Base-by-base conservation (phyloP, 345 rosid genomes). In the Mercurialis annua region DNA sequence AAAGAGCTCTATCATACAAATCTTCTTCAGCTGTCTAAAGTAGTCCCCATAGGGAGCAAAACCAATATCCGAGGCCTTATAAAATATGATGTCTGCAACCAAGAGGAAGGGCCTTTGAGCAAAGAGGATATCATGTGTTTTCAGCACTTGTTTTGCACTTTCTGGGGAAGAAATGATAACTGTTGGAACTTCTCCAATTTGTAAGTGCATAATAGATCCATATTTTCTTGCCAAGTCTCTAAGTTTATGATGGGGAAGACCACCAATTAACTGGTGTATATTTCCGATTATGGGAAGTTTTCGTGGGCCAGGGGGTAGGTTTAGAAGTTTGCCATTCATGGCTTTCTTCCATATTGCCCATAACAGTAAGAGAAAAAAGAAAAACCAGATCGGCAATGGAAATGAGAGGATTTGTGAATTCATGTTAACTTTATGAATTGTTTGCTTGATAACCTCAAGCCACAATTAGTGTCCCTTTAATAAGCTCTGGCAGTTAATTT, bases 271-370 rank as follows among this genome's bases (percentile, higher is more conserved):
- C 24, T 66, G 61, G 44, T 62, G 65, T n/a, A 76, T 26, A 52
- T 66, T 76, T 6, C 76, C 76, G 2, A 76, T 67, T 0, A 76
- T 6, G 6, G 80, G 76, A 8, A 76, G n/a, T 48, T 76, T 76
- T 48, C 26, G 7, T 21, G 79, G 75, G 4, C 79, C 76, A 12
- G 79, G 72, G 29, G 71, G 68, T 5, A 71, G 55, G 14, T 34
- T 68, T n/a, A n/a, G n/a, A n/a, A n/a, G n/a, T n/a, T n/a, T n/a
- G n/a, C n/a, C n/a, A n/a, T n/a, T n/a, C n/a, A n/a, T n/a, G n/a
- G n/a, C n/a, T n/a, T n/a, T n/a, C n/a, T n/a, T n/a, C n/a, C n/a
- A n/a, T n/a, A n/a, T n/a, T n/a, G n/a, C n/a, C n/a, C n/a, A n/a
- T n/a, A n/a, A n/a, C n/a, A n/a, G n/a, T n/a, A n/a, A n/a, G n/a